These are phyloP conservation scores for Ceratocystis albifundus DNA, from an alignment of 2,329 filamentous ascomycete species.

Conservation along the genomic window DNA sequence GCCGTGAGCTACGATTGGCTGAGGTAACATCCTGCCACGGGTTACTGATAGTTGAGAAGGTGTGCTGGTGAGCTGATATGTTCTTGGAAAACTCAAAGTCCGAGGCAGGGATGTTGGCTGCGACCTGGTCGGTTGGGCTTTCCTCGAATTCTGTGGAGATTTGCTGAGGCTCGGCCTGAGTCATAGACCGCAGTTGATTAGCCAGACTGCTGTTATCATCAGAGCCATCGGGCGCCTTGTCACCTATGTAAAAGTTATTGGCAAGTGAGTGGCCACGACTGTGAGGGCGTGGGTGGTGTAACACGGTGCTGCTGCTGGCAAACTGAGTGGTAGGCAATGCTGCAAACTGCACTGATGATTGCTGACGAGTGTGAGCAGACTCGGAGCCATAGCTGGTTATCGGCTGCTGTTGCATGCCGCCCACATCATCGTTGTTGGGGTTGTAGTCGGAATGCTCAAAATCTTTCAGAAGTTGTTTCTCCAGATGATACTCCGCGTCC, in stretches of 20 bases:
- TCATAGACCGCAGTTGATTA: slow-evolving; percentile 33
- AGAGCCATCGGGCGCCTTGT: slow-evolving; percentile 35
- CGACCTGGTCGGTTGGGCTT: slow-evolving; percentile 47
- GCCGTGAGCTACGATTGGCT: slow-evolving; percentile 30
- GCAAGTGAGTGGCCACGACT: slow-evolving; percentile 61
- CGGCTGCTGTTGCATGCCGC: slow-evolving; percentile 21
- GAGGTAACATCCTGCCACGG: slow-evolving; percentile 48
- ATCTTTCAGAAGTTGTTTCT: slow-evolving; percentile 66
- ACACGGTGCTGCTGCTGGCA: slow-evolving; percentile 40
- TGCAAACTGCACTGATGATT: slow-evolving; percentile 39
- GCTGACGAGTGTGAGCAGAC: slow-evolving; percentile 33
- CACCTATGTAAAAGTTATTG: slow-evolving; percentile 50
- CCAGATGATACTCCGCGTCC: slow-evolving; percentile 74
- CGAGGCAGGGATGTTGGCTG: slow-evolving; percentile 52
- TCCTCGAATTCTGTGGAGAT: slow-evolving; percentile 53
- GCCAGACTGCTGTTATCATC: slow-evolving; percentile 32
- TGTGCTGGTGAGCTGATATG: slow-evolving; percentile 41
- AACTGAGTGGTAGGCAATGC: slow-evolving; percentile 37
- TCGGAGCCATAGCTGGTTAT: slow-evolving; percentile 25
- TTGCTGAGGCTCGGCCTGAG: slow-evolving; percentile 33
- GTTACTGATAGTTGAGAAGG: slow-evolving; percentile 45
- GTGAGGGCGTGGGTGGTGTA: slow-evolving; percentile 65
- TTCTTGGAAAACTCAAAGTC: slow-evolving; percentile 39
- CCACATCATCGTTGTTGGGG: slow-evolving; percentile 42
- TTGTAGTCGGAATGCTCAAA: slow-evolving; percentile 69